phyloP scores from a whole-genome alignment of 768 basidiomycete genomes.

The Cantharellus anzutake region DNA sequence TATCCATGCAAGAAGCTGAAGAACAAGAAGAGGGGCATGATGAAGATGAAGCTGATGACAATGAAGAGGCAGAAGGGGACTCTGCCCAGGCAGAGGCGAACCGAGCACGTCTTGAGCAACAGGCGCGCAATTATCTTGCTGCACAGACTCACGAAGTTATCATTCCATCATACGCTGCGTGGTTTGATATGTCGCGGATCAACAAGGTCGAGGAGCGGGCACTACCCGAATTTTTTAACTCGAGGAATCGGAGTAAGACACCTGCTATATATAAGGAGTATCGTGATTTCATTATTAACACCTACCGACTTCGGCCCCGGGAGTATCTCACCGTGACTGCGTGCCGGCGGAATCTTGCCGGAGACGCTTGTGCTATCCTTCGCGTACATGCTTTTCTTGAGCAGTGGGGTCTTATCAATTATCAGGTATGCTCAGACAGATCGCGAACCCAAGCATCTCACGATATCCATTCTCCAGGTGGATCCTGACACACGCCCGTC shows the following conservation, averaged over 20 bases:
- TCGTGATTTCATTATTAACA: constrained; percentile 99
- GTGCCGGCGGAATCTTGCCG: constrained; percentile 86
- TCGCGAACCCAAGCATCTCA: background rate
- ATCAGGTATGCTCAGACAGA: constrained; percentile 48
- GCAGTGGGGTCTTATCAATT: constrained; percentile 98
- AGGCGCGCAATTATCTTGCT: constrained; percentile 84
- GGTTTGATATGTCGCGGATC: constrained; percentile 93
- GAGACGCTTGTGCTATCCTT: constrained; percentile 98
- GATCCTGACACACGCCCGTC: constrained; percentile 94
- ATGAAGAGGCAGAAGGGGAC: constrained; percentile 41
- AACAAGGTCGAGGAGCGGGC: constrained; percentile 83
- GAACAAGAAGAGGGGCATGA: background rate
- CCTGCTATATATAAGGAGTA: constrained; percentile 98
- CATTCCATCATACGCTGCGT: constrained; percentile 91
- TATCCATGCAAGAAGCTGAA: constrained; percentile 1
- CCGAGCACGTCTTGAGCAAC: constrained; percentile 61
- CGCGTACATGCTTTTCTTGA: constrained; percentile 96
- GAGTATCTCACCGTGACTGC: constrained; percentile 98
- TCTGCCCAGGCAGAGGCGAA: constrained; percentile 71
- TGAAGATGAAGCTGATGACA: constrained; percentile 3
- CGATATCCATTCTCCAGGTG: constrained; percentile 33
- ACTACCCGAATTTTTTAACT: constrained; percentile 96
- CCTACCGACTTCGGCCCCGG: constrained; percentile 78
- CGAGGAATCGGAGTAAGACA: constrained; percentile 84
- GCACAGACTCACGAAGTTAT: constrained; percentile 95